Base-by-base conservation (phyloP, 2,329 filamentous ascomycete species). In the Rhinocladiella similis region DNA sequence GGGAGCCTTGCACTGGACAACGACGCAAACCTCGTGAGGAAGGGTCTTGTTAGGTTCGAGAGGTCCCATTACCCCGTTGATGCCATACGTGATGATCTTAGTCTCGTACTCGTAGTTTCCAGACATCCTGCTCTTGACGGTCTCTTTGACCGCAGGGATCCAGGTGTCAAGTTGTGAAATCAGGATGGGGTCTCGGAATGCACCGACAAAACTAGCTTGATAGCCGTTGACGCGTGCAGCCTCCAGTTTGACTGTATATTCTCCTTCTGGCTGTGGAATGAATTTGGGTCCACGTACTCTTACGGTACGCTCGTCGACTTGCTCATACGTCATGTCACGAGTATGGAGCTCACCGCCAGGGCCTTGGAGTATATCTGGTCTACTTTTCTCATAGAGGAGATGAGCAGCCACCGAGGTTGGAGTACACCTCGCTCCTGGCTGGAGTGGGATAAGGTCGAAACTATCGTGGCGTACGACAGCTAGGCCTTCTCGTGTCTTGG, bases 371-470 rank as follows among this genome's bases (percentile, higher is more conserved):
- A 78, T 62, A 61, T 83, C 80, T 0, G 80, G 80, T n/a, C 80
- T 65, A 0, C 72, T 71, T 54, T 82, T 83, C 68, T 83, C 80
- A 48, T 83, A 83, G 18, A 83, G 63, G 0, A 78, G 75, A 56
- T 83, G 80, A 0, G 80, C 77, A 0, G 79, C 79, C 0, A 83
- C 78, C 0, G 75, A 77, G 0, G 76, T 49, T 0, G 77, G 72
- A 0, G 77, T 81, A 57, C 80, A 82, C 2, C 67, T 67, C 0
- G 74, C 69, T 0, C 60, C 59, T 1, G 71, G 68, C 7, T 72
- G 68, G 0, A 75, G 64, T 0, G 80, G 78, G 2, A 66, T 63
- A 2, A 82, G 70, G 35, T 82, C 78, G 50, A 83, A 83, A 4
- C 63, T 68, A 0, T 77, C 75, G 12, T 73, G 73, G 3, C 74